These are phyloP conservation scores for Trichophyton verrucosum DNA, from an alignment of 2,329 filamentous ascomycete species.

Conservation along the genomic window DNA sequence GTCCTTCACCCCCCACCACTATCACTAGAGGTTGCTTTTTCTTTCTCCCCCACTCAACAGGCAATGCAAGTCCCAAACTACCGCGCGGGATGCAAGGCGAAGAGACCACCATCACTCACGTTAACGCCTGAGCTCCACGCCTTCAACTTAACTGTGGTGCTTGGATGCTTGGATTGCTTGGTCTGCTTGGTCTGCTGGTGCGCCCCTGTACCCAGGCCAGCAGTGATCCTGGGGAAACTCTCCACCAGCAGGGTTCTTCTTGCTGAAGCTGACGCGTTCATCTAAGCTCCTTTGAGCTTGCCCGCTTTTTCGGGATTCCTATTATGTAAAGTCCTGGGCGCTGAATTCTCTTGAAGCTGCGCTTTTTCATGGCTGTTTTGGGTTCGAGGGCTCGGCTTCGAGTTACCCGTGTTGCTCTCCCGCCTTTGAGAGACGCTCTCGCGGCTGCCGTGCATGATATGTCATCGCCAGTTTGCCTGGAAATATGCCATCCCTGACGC, in stretches of 20 bases:
- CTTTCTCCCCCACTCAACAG: neutral
- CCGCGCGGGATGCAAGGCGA: slow-evolving; percentile 1
- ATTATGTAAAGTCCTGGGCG: neutral
- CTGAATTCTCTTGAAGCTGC: neutral
- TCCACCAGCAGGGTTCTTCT: slow-evolving; percentile 1
- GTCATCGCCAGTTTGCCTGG: neutral
- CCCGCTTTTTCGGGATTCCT: slow-evolving; percentile 4
- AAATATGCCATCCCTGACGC: neutral
- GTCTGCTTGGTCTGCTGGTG: neutral
- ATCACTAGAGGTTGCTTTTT: neutral
- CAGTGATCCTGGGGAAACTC: slow-evolving; percentile 2
- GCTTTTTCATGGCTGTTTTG: slow-evolving; percentile 1
- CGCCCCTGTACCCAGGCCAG: neutral
- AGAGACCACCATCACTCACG: neutral
- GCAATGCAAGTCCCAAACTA: slow-evolving; percentile 1
- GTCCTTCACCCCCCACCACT: neutral
- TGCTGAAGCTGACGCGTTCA: slow-evolving; percentile 11
- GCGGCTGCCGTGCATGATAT: neutral
- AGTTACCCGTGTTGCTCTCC: slow-evolving; percentile 3
- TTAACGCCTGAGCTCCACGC: slow-evolving; percentile 3
- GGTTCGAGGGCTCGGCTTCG: neutral
- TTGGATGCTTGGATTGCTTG: neutral
- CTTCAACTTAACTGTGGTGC: neutral
- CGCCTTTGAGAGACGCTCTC: neutral
- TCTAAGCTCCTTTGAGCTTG: slow-evolving; percentile 5